Conservation (phyloP, 2,329 filamentous ascomycete genomes). For the Sarocladiaceae sp. region DNA sequence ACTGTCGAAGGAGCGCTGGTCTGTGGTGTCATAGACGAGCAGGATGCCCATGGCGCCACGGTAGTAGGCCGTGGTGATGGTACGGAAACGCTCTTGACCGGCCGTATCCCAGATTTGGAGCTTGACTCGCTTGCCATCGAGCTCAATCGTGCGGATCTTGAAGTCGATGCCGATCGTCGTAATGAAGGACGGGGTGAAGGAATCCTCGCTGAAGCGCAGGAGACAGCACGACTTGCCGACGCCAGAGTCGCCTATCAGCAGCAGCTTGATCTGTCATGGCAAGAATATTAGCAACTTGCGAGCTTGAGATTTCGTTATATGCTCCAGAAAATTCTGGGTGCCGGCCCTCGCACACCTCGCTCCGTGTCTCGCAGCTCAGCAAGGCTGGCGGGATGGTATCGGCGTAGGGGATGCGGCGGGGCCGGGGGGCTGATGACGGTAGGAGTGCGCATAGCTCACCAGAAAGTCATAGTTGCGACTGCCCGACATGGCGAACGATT, state of each 20-base stretch:
- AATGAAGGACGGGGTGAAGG: slow-evolving; percentile 95
- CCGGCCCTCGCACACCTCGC: too few species aligned
- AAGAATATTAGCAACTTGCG: not conserved
- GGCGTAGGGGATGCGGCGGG: slow-evolving; percentile 16
- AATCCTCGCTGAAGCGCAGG: slow-evolving; percentile 94
- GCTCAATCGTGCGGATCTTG: slow-evolving; percentile 98
- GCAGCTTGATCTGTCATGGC: slow-evolving; percentile 74
- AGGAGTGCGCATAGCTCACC: slow-evolving; percentile 57
- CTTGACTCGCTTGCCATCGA: slow-evolving; percentile 98
- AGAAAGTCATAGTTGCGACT: slow-evolving; percentile 99
- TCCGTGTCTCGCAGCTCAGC: not conserved
- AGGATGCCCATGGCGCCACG: slow-evolving; percentile 97
- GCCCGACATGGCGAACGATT: slow-evolving; percentile 67
- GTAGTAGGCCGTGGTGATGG: slow-evolving; percentile 98
- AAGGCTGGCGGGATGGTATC: slow-evolving; percentile 1
- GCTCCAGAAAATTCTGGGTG: too few species aligned
- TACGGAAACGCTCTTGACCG: slow-evolving; percentile 95
- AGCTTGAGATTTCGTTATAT: not conserved
- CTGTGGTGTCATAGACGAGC: slow-evolving; percentile 96
- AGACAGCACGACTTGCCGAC: slow-evolving; percentile 97
- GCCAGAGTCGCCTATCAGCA: slow-evolving; percentile 93
- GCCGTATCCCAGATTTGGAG: slow-evolving; percentile 99
- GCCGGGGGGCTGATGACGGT: slow-evolving; percentile 15
- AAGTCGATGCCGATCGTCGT: slow-evolving; percentile 99
- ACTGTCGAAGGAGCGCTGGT: slow-evolving; percentile 95